Base-by-base conservation (phyloP, 352 stramenopile genomes). In the Globisporangium uncinulatum region DNA sequence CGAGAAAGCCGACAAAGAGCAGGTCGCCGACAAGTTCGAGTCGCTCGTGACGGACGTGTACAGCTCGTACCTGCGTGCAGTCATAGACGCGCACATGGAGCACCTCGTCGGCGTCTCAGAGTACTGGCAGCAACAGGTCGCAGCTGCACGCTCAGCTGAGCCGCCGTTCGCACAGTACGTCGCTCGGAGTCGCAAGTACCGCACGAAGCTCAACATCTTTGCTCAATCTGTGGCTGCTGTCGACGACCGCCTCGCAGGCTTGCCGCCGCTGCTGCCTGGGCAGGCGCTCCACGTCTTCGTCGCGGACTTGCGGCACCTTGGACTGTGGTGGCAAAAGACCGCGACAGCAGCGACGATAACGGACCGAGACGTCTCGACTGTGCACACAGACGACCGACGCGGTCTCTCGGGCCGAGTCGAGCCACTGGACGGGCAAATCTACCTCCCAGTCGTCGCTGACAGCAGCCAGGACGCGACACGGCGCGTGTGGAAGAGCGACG, bases 271-370 rank as follows among this genome's bases (percentile, higher is more conserved):
- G 19, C 56, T 66, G 29, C 32, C 66, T 6, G 74, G 70, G 2
- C 77, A 86, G 32, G 61, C 68, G 19, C 53, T 71, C 3, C 75
- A 76, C 21, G 47, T 88, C 19, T 61, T 91, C 7, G 77, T 91
- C 6, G 76, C 79, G 5, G 78, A 91, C 58, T 48, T 67, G 10
- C 62, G 59, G 17, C 43, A 74, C 9, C 56, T 87, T 4, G 81
- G 81, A 1, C 52, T 91, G 2, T 91, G 81, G 78, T 88, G 76
- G 78, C 76, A 85, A 37, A 88, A 87, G 36, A 64, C 73, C 0
- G 62, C 89, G 7, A 29, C 24, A 29, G 24, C 24, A 29, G 63
- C 79, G 39, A 74, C 72, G 7, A 59, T 73, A 1, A 79, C 76
- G 0, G 73, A 89, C 29, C 54, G 75, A 51, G 81, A 87, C 37